These are phyloP conservation scores for Lipomyces oligophaga DNA, from an alignment of 805 yeast species.

Conservation along the genomic window DNA sequence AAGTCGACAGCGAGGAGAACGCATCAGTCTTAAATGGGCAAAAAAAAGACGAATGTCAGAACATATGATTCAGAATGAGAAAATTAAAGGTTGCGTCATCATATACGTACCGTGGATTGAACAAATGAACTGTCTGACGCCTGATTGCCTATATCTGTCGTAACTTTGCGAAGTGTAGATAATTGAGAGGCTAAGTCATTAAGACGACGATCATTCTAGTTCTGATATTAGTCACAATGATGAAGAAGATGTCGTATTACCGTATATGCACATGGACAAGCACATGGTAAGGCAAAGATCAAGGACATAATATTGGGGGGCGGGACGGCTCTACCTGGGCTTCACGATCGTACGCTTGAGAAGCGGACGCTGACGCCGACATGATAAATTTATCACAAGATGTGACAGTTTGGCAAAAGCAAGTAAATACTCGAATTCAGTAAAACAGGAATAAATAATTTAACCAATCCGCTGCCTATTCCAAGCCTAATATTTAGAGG, in stretches of 20 bases:
- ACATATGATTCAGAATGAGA: background rate
- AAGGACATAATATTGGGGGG: too few relatives aligned
- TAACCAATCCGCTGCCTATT: too few relatives aligned
- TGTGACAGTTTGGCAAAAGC: too few relatives aligned
- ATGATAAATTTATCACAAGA: too few relatives aligned
- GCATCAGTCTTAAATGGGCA: constrained; percentile 20
- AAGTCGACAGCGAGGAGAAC: constrained; percentile 38
- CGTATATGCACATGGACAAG: too few relatives aligned
- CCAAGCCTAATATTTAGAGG: too few relatives aligned
- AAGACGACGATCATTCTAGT: constrained; percentile 59
- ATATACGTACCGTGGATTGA: constrained; percentile 38
- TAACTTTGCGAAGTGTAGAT: constrained; percentile 59
- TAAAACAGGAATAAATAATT: too few relatives aligned
- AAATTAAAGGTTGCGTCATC: background rate
- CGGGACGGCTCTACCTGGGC: constrained; percentile 36
- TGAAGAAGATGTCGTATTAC: background rate
- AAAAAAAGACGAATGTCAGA: background rate
- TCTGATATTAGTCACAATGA: constrained; percentile 2
- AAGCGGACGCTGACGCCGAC: constrained; percentile 21
- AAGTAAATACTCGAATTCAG: too few relatives aligned
- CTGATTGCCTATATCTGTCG: constrained; percentile 62
- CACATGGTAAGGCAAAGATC: too few relatives aligned
- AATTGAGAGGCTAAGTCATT: constrained; percentile 63
- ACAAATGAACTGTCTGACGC: constrained; percentile 49
- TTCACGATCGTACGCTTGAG: constrained; percentile 34